Percentiles rank a stretch among this genome's conserved stretches.
Conservation (phyloP, 116 monocot species). For the Iris pallida region DNA sequence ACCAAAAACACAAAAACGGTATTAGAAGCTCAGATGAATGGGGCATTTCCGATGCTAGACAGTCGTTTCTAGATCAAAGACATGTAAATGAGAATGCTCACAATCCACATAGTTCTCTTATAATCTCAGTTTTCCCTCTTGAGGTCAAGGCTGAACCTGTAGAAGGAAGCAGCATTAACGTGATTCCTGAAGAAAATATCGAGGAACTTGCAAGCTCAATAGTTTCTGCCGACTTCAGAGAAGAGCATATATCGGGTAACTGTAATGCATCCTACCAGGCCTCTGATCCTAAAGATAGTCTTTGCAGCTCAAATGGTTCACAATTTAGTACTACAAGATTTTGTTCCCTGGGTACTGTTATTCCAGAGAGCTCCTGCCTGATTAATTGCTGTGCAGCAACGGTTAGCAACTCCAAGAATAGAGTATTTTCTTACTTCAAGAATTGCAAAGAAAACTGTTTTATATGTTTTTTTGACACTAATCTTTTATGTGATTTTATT, state of each 20-base stretch:
- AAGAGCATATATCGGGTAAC: neutral
- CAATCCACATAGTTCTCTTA: slow-evolving; percentile 6
- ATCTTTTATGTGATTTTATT: neutral
- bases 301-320: too few relatives aligned
- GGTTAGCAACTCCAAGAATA: neutral
- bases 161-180: slow-evolving; percentile 1
- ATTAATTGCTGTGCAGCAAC: slow-evolving; percentile 2
- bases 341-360: neutral
- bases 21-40: slow-evolving; percentile 6
- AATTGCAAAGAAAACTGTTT: neutral
- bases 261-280: neutral
- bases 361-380: neutral
- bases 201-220: slow-evolving; percentile 1
- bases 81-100: neutral
- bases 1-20: slow-evolving; percentile 1
- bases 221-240: neutral
- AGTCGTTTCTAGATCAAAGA: neutral
- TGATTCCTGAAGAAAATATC: neutral
- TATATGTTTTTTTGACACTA: neutral
- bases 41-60: neutral
- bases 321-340: neutral
- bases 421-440: neutral
- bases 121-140: neutral
- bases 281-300: neutral
- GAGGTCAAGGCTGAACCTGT: slow-evolving; percentile 15